These are phyloP conservation scores for Alnus rubra DNA, from an alignment of 306 rosid species.

Conservation along the genomic window DNA sequence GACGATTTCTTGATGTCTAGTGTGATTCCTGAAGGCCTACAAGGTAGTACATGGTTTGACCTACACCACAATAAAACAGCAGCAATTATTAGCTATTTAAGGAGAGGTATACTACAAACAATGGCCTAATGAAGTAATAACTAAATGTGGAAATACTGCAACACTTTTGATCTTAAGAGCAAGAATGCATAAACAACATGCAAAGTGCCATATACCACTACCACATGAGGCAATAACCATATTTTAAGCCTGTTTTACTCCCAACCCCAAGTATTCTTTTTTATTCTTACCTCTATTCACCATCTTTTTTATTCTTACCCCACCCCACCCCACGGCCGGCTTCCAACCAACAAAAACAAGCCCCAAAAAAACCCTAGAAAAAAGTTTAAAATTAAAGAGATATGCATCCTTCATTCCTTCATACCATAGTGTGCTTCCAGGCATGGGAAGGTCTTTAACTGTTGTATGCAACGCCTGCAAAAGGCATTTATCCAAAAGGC, in stretches of 20 bases:
- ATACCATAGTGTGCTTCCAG: conserved; percentile 97
- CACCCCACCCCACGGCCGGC: neutral
- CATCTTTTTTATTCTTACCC: neutral
- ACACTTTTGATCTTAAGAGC: neutral
- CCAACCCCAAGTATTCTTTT: neutral
- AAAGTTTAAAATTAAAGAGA: neutral
- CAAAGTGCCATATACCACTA: neutral
- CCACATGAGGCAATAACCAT: neutral
- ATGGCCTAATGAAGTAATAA: neutral
- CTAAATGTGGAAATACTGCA: neutral
- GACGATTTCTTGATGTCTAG: conserved; percentile 93
- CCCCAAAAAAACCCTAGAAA: too few relatives aligned
- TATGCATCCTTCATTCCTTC: conserved; percentile 22
- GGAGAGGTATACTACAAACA: neutral
- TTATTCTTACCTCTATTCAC: neutral
- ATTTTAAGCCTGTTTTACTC: neutral
- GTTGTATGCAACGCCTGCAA: conserved; percentile 89
- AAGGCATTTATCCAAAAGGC: conserved; percentile 84
- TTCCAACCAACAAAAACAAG: too few relatives aligned
- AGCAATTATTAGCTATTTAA: conserved; percentile 17
- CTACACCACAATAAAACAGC: conserved; percentile 36
- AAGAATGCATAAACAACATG: neutral
- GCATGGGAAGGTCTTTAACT: conserved; percentile 79
- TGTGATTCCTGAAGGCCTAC: conserved; percentile 82
- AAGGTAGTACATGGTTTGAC: conserved; percentile 87